phyloP scores from a whole-genome alignment of 768 basidiomycete genomes.

The Plicaturopsis crispa region DNA sequence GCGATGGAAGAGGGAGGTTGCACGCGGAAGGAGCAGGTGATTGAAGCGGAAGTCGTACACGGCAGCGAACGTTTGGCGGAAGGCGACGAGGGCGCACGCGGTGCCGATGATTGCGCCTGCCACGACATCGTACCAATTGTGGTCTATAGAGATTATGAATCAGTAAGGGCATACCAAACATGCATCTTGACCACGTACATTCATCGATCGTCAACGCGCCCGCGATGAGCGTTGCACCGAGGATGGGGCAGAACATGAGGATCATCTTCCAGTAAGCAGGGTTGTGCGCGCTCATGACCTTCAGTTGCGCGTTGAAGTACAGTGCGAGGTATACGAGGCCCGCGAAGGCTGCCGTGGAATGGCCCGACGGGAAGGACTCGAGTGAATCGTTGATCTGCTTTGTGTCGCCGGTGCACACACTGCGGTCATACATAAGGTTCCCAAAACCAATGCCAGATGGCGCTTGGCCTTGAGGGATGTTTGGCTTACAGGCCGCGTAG shows the following conservation, averaged over 20 bases:
- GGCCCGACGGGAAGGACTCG: conserved; percentile 50
- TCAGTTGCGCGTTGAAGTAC: conserved; percentile 49
- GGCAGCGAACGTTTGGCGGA: conserved; percentile 48
- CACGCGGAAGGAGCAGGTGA: conserved; percentile 37
- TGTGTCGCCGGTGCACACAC: conserved; percentile 47
- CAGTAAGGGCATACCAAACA: not conserved
- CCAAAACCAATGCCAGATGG: conserved; percentile 38
- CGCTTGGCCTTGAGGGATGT: conserved; percentile 19
- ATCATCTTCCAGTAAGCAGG: conserved; percentile 61
- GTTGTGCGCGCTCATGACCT: conserved; percentile 51
- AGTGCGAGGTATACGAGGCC: conserved; percentile 40
- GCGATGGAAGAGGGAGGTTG: conserved; percentile 35
- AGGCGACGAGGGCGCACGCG: conserved; percentile 40
- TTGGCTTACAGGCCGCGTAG: conserved; percentile 43
- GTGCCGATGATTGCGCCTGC: conserved; percentile 45
- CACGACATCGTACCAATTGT: conserved; percentile 53
- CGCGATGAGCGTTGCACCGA: conserved; percentile 48
- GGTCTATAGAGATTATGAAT: conserved; percentile 18
- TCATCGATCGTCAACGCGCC: conserved; percentile 52
- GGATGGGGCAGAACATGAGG: conserved; percentile 45
- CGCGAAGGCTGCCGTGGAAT: conserved; percentile 51
- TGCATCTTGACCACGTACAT: conserved; percentile 27
- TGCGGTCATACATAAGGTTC: conserved; percentile 41
- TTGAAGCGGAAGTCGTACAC: conserved; percentile 36
- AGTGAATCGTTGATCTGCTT: conserved; percentile 49